Evolutionary conservation across 805 yeast genomes (phyloP).

Genomic region (Ogataea pilisensis): DNA sequence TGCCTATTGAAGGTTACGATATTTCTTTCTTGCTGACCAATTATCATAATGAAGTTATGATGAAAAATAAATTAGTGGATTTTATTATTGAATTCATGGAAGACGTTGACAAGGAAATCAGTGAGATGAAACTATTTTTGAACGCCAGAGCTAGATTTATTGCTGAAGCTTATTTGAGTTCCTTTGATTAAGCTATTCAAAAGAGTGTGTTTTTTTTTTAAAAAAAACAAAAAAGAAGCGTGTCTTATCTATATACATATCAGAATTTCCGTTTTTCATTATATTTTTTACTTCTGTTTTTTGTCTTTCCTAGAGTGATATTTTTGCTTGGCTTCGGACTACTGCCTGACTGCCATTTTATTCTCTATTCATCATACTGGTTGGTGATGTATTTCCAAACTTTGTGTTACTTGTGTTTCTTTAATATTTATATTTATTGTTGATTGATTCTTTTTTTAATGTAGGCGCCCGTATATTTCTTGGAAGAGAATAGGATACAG

Average conservation of each 20-base stretch:
- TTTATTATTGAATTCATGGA: constrained; percentile 98
- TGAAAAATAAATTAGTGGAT: constrained; percentile 91
- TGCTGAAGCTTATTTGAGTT: constrained; percentile 92
- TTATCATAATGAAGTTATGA: constrained; percentile 92
- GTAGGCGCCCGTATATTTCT: too few relatives aligned
- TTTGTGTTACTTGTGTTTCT: too few relatives aligned
- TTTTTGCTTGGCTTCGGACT: too few relatives aligned
- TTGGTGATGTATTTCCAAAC: background rate
- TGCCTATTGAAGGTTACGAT: constrained; percentile 86
- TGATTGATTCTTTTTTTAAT: too few relatives aligned
- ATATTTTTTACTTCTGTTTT: background rate
- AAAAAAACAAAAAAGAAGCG: too few relatives aligned
- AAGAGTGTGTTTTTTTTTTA: too few relatives aligned
- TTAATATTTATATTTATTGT: background rate
- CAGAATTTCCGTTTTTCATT: too few relatives aligned
- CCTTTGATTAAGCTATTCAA: constrained; percentile 62
- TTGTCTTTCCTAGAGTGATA: background rate
- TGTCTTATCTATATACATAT: too few relatives aligned
- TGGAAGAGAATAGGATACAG: too few relatives aligned
- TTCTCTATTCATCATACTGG: background rate
- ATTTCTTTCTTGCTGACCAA: constrained; percentile 91
- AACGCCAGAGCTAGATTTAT: constrained; percentile 97
- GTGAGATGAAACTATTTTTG: constrained; percentile 95
- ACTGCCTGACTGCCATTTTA: background rate
- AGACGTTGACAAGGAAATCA: constrained; percentile 96